Evolutionary conservation across 257 asterid species (phyloP).

Genomic region (Solanum piurae): DNA sequence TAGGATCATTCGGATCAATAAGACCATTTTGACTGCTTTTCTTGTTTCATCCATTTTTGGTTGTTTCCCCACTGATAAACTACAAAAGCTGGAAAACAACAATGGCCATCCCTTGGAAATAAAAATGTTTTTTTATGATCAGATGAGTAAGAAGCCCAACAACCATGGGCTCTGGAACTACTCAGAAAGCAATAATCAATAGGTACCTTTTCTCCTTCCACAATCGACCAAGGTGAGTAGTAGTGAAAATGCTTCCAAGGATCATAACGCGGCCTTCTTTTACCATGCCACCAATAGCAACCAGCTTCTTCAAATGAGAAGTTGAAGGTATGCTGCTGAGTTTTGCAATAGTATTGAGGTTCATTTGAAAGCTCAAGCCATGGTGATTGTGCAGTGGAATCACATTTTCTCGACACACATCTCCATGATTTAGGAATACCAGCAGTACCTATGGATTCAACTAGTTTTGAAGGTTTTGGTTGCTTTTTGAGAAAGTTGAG

Average conservation of each 20-base stretch:
- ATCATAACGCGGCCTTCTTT: not conserved
- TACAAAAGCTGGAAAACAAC: conserved; percentile 5
- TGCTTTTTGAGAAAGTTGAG: not conserved
- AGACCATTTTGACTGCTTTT: conserved; percentile 2
- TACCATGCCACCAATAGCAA: not conserved
- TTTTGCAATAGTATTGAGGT: not conserved
- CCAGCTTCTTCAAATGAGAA: not conserved
- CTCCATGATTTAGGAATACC: not conserved
- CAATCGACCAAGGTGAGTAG: not conserved
- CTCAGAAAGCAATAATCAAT: not conserved
- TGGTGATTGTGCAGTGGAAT: not conserved
- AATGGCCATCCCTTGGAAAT: not conserved
- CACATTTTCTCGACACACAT: conserved; percentile 2
- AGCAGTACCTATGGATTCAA: not conserved
- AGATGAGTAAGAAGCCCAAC: not conserved
- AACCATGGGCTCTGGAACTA: not conserved
- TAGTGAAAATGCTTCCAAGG: conserved; percentile 1
- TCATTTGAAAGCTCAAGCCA: not conserved
- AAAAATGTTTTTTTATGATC: not conserved
- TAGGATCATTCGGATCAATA: conserved; percentile 12
- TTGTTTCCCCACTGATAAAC: not conserved
- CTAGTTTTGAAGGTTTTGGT: not conserved
- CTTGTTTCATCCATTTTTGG: conserved; percentile 3
- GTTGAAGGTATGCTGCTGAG: not conserved
- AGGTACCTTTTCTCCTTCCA: not conserved